phyloP scores from a whole-genome alignment of 2,329 filamentous ascomycete species.

The Xylaria sp. region DNA sequence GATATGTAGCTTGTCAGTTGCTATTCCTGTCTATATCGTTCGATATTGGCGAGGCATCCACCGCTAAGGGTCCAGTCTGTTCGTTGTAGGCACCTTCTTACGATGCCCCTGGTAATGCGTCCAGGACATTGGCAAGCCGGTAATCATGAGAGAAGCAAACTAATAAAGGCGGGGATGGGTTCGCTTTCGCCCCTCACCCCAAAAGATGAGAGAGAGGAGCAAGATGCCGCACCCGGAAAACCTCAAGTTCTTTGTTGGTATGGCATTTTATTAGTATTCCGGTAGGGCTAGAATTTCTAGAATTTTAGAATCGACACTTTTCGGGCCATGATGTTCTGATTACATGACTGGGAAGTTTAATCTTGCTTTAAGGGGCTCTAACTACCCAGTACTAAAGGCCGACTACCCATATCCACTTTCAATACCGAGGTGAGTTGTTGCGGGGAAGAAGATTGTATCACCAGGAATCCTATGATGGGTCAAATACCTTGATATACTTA shows the following conservation, averaged over 20 bases:
- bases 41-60: too few species aligned
- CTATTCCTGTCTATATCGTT: background rate
- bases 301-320: background rate
- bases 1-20: background rate
- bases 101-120: background rate
- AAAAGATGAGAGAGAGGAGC: background rate
- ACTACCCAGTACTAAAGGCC: too few species aligned
- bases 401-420: constrained; percentile 1
- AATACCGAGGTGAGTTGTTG: constrained; percentile 10
- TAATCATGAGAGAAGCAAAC: background rate
- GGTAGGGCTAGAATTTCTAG: background rate
- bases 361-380: background rate
- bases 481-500: background rate
- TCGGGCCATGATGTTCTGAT: background rate
- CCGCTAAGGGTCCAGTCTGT: background rate
- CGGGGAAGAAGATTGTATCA: constrained; percentile 26
- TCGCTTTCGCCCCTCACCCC: background rate
- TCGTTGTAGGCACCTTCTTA: background rate
- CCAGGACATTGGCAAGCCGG: background rate
- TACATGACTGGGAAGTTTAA: background rate
- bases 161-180: background rate
- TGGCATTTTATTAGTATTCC: background rate
- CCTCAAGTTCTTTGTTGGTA: background rate
- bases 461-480: background rate
- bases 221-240: background rate